Conservation (phyloP, 345 rosid genomes). For the Zanthoxylum bungeanum region DNA sequence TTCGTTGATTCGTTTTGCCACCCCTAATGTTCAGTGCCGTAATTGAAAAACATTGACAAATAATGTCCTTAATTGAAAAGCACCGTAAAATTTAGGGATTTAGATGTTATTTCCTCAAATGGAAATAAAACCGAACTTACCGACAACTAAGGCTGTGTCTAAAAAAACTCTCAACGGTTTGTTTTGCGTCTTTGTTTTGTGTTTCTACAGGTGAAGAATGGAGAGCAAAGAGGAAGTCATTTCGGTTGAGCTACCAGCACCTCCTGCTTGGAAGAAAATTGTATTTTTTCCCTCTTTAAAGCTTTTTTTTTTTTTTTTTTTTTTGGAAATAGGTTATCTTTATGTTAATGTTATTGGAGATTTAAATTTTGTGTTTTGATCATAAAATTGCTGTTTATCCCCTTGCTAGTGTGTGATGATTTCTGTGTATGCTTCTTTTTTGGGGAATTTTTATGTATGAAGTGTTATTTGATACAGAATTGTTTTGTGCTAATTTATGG, state of each 20-base stretch:
- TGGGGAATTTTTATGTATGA: background rate
- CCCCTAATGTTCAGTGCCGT: too few species aligned
- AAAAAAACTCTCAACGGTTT: slow-evolving; percentile 36
- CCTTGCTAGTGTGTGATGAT: background rate
- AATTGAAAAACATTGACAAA: too few species aligned
- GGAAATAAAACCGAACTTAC: slow-evolving; percentile 5
- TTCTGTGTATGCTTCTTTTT: background rate
- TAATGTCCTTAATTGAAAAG: too few species aligned
- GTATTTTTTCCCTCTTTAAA: slow-evolving; percentile 23
- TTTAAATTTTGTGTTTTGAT: background rate
- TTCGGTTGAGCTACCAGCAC: too few species aligned
- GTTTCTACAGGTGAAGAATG: too few species aligned
- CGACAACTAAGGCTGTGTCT: slow-evolving; percentile 25
- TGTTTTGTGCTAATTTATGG: background rate
- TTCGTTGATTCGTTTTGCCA: too few species aligned
- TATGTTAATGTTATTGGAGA: background rate
- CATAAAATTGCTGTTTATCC: background rate
- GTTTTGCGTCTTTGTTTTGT: background rate
- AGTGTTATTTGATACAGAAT: background rate
- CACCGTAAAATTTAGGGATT: too few species aligned
- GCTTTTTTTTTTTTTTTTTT: background rate
- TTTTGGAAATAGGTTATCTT: too few species aligned
- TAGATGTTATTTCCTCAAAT: too few species aligned
- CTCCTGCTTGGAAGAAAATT: slow-evolving; percentile 88
- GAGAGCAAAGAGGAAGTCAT: too few species aligned